phyloP scores from a whole-genome alignment of 768 basidiomycete genomes.

The Lactarius akahatsu region DNA sequence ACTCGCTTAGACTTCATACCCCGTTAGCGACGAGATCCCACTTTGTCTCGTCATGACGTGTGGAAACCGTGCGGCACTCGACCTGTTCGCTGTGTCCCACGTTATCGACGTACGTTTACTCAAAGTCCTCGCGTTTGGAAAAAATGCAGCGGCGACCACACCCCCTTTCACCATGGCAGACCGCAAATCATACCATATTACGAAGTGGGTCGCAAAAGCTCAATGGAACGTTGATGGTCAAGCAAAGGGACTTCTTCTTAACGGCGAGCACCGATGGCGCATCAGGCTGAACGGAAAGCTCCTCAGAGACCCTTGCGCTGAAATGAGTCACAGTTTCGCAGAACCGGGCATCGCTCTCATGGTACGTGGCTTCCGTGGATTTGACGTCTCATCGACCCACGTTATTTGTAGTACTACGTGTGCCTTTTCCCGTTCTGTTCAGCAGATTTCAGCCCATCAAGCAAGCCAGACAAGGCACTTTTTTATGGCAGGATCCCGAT shows the following conservation, averaged over 20 bases:
- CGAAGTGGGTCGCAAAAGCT: slow-evolving; percentile 17
- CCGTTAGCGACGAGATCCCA: slow-evolving; percentile 13
- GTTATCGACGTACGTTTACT: slow-evolving; percentile 22
- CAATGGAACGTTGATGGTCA: slow-evolving; percentile 17
- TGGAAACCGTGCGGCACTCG: slow-evolving; percentile 4
- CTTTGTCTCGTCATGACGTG: slow-evolving; percentile 19
- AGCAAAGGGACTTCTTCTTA: neutral
- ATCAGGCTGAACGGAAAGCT: slow-evolving; percentile 18
- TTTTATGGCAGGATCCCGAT: slow-evolving; percentile 6
- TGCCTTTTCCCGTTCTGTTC: slow-evolving; percentile 10
- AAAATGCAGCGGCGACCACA: neutral
- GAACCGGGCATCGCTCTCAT: slow-evolving; percentile 7
- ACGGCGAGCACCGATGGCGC: slow-evolving; percentile 2
- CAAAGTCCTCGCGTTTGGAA: slow-evolving; percentile 22
- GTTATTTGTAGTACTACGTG: slow-evolving; percentile 13
- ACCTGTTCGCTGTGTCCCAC: slow-evolving; percentile 10
- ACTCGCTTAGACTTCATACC: slow-evolving; percentile 10
- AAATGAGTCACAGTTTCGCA: slow-evolving; percentile 16
- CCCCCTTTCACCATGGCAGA: slow-evolving; percentile 2
- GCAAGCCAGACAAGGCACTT: neutral
- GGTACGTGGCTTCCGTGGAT: slow-evolving; percentile 7
- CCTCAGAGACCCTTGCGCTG: neutral
- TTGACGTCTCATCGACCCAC: neutral
- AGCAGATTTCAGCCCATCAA: neutral
- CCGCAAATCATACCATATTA: neutral